These are phyloP conservation scores for Haplographium delicatum DNA, from an alignment of 495 filamentous ascomycete species.

Conservation along the genomic window DNA sequence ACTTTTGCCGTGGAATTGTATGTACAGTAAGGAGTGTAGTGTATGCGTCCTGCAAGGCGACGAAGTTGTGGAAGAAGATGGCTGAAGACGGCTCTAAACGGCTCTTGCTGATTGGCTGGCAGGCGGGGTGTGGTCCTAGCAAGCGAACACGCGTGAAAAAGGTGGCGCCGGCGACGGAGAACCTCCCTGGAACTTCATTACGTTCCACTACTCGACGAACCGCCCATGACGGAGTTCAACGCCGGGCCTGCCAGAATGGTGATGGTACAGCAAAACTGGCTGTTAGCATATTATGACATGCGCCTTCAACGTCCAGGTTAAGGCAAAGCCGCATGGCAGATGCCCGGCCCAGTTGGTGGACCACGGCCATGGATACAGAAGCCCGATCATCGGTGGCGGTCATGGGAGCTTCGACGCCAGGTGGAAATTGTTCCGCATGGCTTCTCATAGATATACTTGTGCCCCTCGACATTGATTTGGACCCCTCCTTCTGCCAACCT, in stretches of 20 bases:
- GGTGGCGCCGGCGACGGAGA: too few relatives aligned
- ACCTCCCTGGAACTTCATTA: too few relatives aligned
- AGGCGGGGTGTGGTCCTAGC: too few relatives aligned
- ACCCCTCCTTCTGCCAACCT: conserved; percentile 11
- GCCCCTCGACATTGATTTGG: conserved; percentile 12
- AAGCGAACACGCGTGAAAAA: too few relatives aligned
- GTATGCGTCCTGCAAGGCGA: too few relatives aligned
- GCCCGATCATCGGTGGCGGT: conserved; percentile 22
- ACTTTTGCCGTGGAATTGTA: too few relatives aligned
- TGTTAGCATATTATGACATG: neutral
- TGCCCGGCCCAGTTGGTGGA: conserved; percentile 7
- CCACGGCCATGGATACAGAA: conserved; percentile 1
- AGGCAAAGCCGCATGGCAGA: conserved; percentile 1
- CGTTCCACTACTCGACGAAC: too few relatives aligned
- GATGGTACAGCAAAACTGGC: neutral
- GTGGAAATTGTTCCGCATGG: conserved; percentile 18
- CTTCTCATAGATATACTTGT: conserved; percentile 15
- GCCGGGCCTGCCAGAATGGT: neutral
- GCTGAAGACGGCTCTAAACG: too few relatives aligned
- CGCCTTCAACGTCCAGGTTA: neutral
- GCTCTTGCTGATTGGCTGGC: too few relatives aligned
- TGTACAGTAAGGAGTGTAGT: too few relatives aligned
- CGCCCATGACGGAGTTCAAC: neutral
- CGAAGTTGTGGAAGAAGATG: too few relatives aligned
- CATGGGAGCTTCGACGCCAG: conserved; percentile 11